Evolutionary conservation across 345 rosid genomes (phyloP), one percentile per base, ranked within the genome.

Genomic region (Citrus australasica): DNA sequence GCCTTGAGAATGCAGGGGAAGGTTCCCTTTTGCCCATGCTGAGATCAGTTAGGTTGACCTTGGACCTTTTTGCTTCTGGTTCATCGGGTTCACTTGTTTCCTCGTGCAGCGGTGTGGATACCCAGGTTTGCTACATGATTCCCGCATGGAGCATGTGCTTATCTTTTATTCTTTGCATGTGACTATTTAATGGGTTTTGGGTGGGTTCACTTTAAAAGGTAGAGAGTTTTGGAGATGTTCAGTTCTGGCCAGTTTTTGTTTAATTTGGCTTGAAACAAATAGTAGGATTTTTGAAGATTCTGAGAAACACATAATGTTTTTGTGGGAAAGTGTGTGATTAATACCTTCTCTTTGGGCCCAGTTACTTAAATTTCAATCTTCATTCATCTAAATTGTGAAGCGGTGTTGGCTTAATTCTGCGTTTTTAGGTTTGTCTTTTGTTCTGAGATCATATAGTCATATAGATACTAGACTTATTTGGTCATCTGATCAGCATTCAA

Each of bases 1-100:
- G 98, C 81, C 98, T 95, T 80, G 97, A 95, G 85, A 93, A 93
- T 95, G 93, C 98, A 73, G 98, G 95, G 83, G 98, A 93, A 87
- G 87, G 86, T 85, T 89, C 95, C 82, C 89, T 87, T 82, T 83
- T 95, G 81, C 92, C 97, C 69, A 93, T 95, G 95, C 87, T 95
- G 79, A 93, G 95, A 87, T 91, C 98, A 53, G 85, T 91, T 76
- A 90, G 97, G 84, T 83, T 92, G 69, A 86, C 86, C 38, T 78
- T 91, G 85, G 89, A 81, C 73, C 83, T 95, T 61, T 82, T 93
- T 81, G 84, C 92, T 61, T 83, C 93, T 69, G 87, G 88, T 77
- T 87, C 81, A 33, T 80, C 77, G 79, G 82, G 78, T 79, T 77
- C 82, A 14, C 82, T 81, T 84, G 89, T 81, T 87, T 91, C 91